Base-by-base conservation (phyloP, 1,284 basidiomycete species). In the Cerrena zonata region DNA sequence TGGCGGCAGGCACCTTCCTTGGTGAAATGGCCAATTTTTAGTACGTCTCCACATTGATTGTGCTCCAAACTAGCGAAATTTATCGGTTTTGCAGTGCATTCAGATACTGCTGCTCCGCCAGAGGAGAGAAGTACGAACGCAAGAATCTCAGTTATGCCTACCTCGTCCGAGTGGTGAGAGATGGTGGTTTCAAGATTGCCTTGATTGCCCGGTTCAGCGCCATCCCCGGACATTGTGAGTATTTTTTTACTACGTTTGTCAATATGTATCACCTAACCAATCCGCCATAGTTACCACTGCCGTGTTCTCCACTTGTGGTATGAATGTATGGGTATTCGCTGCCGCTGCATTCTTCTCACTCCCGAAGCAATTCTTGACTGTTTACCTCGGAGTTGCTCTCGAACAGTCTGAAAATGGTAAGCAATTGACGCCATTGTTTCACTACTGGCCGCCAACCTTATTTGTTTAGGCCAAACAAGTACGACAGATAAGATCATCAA, bases 111-210 rank as follows among this genome's bases (percentile, higher is more conserved):
- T 80, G 79, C 60, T 66, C 78, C 2, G 68, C 78, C 1, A 78
- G 80, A 19, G 88, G 84, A 0, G 80, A 82, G 53, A 89, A 87
- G 62, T 69, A 84, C 46, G 89, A 93, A 69, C 71, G 76, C 58
- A 81, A 75, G 24, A 85, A 86, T 52, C 71, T 91, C 34, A 72
- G 74, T 30, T 94, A 92, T 65, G 89, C 82, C 2, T 89, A 87
- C 63, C 74, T 93, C 39, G 85, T 87, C 0, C 77, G 79, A 54
- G 84, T 89, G 38, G 82, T 92, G 4, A 75, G 86, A 4, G 84
- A 89, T 22, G 90, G 90, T 18, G 89, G 89, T 0, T 89, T 92
- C 69, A 79, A 74, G 62, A 80, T 91, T 58, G 83, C 86, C 1
- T 73, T 90, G 24, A 76, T 88, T 40, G 84, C 82, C 5, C 77